Evolutionary conservation across 345 rosid genomes (phyloP).

Genomic region (Eucalyptus curtisii): DNA sequence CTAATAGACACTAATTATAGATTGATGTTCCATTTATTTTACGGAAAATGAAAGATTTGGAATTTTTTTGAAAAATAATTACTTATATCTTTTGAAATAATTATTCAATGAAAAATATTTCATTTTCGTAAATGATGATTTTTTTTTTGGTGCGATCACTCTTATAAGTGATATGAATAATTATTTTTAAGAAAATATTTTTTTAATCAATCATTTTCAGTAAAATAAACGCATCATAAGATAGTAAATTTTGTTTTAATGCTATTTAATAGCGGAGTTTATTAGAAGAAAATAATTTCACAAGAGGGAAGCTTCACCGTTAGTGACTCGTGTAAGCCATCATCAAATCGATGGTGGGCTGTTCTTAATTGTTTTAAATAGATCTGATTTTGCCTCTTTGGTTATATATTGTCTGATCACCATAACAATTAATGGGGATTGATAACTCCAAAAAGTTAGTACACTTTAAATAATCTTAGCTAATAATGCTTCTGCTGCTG

Average conservation of each 20-base stretch:
- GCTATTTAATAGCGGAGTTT: rapidly evolving
- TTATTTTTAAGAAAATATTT: neutral
- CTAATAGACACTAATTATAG: neutral
- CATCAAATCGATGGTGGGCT: neutral
- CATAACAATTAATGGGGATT: neutral
- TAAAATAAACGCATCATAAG: neutral
- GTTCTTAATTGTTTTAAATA: neutral
- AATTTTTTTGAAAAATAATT: neutral
- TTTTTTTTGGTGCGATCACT: no score
- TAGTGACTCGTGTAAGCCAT: neutral
- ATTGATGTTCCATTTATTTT: neutral
- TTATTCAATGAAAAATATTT: neutral
- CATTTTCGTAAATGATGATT: neutral
- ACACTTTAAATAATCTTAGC: neutral
- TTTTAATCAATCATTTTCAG: neutral
- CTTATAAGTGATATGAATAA: neutral
- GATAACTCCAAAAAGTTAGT: neutral
- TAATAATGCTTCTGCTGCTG: neutral
- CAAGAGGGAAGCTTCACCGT: neutral
- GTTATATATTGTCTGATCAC: neutral
- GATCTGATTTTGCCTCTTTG: neutral
- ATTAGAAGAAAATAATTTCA: neutral
- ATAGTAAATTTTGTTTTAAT: neutral
- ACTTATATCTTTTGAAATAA: neutral
- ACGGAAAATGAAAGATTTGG: neutral